Conservation (phyloP, 1,139 yeast species). For the Candida sanyaensis region DNA sequence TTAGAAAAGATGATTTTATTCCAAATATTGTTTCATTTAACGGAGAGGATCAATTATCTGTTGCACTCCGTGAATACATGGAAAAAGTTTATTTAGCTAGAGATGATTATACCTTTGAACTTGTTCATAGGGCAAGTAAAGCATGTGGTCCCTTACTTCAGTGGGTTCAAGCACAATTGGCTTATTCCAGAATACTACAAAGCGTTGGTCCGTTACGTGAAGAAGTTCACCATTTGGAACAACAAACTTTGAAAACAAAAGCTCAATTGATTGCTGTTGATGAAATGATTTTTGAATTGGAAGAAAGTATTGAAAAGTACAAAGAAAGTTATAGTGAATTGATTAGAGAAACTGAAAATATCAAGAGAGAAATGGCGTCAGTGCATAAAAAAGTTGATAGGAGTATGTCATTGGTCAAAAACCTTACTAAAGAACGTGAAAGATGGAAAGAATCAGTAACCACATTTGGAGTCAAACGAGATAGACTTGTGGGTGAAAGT, state of each 20-base stretch:
- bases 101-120: slow-evolving; percentile 67
- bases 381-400: slow-evolving; percentile 66
- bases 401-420: slow-evolving; percentile 63
- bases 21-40: slow-evolving; percentile 77
- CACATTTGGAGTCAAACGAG: slow-evolving; percentile 49
- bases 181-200: slow-evolving; percentile 68
- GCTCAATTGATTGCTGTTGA: slow-evolving; percentile 75
- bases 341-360: slow-evolving; percentile 76
- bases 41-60: slow-evolving; percentile 58
- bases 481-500: slow-evolving; percentile 62
- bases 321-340: slow-evolving; percentile 69
- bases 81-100: slow-evolving; percentile 59
- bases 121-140: slow-evolving; percentile 86
- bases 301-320: slow-evolving; percentile 64
- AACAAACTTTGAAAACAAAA: slow-evolving; percentile 59
- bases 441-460: slow-evolving; percentile 70
- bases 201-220: slow-evolving; percentile 72
- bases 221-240: slow-evolving; percentile 65
- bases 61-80: slow-evolving; percentile 56
- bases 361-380: slow-evolving; percentile 66
- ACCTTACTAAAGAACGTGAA: slow-evolving; percentile 65
- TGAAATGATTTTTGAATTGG: slow-evolving; percentile 78
- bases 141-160: slow-evolving; percentile 92
- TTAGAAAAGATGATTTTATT: slow-evolving; percentile 86
- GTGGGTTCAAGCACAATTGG: slow-evolving; percentile 89